phyloP scores from a whole-genome alignment of 345 rosid genomes.

The Nephelium lappaceum region DNA sequence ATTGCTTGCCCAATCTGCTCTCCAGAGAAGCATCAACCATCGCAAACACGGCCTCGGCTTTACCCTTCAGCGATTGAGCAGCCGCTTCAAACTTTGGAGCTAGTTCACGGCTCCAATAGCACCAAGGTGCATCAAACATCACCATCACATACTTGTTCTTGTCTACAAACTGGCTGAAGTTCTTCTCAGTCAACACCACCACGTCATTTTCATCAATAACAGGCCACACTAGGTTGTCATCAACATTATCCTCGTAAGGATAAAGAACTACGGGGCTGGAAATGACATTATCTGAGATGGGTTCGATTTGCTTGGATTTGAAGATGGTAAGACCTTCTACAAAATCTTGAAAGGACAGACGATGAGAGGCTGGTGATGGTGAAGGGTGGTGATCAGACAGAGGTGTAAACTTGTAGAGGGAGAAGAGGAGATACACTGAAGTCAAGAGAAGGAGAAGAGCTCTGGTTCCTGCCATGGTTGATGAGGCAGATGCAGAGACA shows the following conservation, averaged over 20 bases:
- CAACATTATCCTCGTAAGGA: neutral
- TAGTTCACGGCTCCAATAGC: conserved; percentile 41
- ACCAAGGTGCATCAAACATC: conserved; percentile 57
- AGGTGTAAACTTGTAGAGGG: neutral
- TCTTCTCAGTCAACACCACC: conserved; percentile 41
- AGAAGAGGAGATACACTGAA: conserved; percentile 25
- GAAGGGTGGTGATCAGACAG: neutral
- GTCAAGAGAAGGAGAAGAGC: conserved; percentile 26
- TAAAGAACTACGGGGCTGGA: neutral
- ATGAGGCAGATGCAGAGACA: neutral
- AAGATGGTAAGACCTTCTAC: neutral
- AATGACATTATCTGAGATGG: neutral
- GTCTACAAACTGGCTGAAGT: conserved; percentile 43
- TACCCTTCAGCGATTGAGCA: conserved; percentile 46
- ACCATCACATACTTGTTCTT: conserved; percentile 33
- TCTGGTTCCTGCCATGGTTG: conserved; percentile 12
- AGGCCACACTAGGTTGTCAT: neutral
- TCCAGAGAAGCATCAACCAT: conserved; percentile 44
- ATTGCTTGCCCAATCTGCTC: neutral
- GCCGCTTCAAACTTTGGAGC: conserved; percentile 54
- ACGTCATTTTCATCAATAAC: conserved; percentile 42
- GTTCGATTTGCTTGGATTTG: neutral
- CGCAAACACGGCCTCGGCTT: conserved; percentile 51
- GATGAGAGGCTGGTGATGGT: neutral
- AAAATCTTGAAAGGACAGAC: neutral